Evolutionary conservation across 129 eudicot genomes (phyloP).

Genomic region (Oenanthe sinensis): DNA sequence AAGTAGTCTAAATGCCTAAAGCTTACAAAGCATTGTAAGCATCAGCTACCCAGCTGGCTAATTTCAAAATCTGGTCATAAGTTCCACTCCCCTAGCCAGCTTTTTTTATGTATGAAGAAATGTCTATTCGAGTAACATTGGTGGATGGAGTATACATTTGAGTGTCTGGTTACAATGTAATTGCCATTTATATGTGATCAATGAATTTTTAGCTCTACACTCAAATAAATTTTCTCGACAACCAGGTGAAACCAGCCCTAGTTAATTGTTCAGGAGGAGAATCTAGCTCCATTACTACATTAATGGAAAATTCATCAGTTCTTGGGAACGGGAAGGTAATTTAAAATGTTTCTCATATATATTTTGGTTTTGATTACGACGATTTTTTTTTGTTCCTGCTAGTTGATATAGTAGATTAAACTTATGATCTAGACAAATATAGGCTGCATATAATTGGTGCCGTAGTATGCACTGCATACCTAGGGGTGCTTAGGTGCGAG

Average conservation of each 20-base stretch:
- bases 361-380: background rate
- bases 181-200: background rate
- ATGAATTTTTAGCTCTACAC: background rate
- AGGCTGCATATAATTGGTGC: background rate
- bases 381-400: background rate
- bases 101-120: background rate
- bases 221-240: background rate
- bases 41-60: background rate
- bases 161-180: no score
- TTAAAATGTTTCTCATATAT: background rate
- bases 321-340: conserved; percentile 33
- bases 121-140: background rate
- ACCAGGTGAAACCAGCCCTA: conserved; percentile 31
- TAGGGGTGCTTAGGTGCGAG: background rate
- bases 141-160: background rate
- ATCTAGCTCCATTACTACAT: conserved; percentile 20
- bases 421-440: background rate
- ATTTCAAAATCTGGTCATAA: background rate
- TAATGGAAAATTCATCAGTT: conserved; percentile 24
- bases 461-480: background rate
- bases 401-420: background rate
- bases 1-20: background rate
- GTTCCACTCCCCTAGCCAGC: background rate
- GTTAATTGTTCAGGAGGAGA: conserved; percentile 30
- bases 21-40: background rate